These are phyloP conservation scores for Thalassiosira exigua DNA, from an alignment of 352 stramenopile species.

Conservation along the genomic window DNA sequence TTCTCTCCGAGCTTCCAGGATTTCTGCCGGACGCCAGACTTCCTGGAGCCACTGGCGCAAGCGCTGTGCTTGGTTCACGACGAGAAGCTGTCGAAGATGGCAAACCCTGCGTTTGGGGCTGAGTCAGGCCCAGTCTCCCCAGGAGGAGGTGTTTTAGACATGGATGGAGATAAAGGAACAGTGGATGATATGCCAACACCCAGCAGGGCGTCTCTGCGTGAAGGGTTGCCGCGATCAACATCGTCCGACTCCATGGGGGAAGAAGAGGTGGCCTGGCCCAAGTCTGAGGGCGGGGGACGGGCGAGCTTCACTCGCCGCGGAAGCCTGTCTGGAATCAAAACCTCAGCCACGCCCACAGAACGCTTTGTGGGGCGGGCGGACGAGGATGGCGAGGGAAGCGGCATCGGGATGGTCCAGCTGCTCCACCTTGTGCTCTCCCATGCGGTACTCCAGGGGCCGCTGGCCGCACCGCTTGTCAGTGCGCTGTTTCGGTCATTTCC, in stretches of 20 bases:
- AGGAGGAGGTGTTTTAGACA: neutral
- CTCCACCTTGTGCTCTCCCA: constrained; percentile 77
- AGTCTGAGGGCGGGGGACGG: constrained; percentile 1
- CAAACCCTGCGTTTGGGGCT: constrained; percentile 28
- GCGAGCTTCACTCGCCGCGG: constrained; percentile 33
- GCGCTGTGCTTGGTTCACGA: constrained; percentile 81
- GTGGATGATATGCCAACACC: neutral
- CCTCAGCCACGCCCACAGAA: constrained; percentile 62
- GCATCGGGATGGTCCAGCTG: constrained; percentile 78
- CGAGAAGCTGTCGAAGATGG: constrained; percentile 68
- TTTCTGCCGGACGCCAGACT: constrained; percentile 80
- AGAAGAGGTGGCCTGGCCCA: constrained; percentile 46
- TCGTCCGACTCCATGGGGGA: constrained; percentile 32
- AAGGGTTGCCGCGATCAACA: constrained; percentile 1
- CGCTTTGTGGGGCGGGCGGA: constrained; percentile 69
- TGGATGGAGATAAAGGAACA: neutral
- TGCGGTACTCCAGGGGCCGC: constrained; percentile 69
- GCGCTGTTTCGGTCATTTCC: constrained; percentile 82
- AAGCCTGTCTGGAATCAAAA: constrained; percentile 52
- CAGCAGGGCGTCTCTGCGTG: neutral
- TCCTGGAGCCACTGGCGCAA: constrained; percentile 83
- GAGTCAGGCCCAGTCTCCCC: neutral
- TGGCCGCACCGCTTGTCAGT: constrained; percentile 74
- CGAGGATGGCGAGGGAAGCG: constrained; percentile 50
- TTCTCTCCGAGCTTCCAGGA: constrained; percentile 79